Evolutionary conservation across 2,329 filamentous ascomycete species (phyloP).

Genomic region (Colletotrichum tanaceti): DNA sequence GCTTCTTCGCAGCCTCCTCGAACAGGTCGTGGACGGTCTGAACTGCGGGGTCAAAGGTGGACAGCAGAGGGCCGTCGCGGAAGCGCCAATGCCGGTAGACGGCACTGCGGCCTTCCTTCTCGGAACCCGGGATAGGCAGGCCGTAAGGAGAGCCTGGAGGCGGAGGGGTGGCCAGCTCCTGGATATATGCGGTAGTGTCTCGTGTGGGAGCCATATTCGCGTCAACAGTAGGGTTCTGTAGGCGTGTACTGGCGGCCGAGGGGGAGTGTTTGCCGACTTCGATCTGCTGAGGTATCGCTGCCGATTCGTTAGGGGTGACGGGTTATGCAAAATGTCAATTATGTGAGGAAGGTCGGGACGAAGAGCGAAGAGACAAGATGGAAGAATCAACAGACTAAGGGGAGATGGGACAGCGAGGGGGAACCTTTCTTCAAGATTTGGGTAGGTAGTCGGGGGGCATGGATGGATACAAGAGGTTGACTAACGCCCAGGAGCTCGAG

Average conservation of each 20-base stretch:
- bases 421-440: slow-evolving; percentile 20
- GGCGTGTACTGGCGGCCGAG: not conserved
- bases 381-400: slow-evolving; percentile 23
- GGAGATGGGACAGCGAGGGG: slow-evolving; percentile 22
- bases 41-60: slow-evolving; percentile 76
- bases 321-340: not conserved
- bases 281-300: slow-evolving; percentile 17
- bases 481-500: slow-evolving; percentile 5
- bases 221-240: slow-evolving; percentile 1
- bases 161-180: slow-evolving; percentile 69
- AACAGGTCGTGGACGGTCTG: slow-evolving; percentile 85
- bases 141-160: slow-evolving; percentile 83
- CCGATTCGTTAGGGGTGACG: slow-evolving; percentile 19
- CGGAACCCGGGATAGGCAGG: slow-evolving; percentile 79
- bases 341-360: not conserved
- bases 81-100: slow-evolving; percentile 88
- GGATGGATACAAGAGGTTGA: not conserved
- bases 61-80: slow-evolving; percentile 76
- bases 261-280: slow-evolving; percentile 21
- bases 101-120: slow-evolving; percentile 76
- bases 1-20: slow-evolving; percentile 72
- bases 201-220: slow-evolving; percentile 48
- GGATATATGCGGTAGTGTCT: slow-evolving; percentile 55
- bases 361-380: not conserved
- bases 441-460: not conserved